These are phyloP conservation scores for Neurospora sp. DNA, from an alignment of 495 filamentous ascomycete species.

Conservation along the genomic window DNA sequence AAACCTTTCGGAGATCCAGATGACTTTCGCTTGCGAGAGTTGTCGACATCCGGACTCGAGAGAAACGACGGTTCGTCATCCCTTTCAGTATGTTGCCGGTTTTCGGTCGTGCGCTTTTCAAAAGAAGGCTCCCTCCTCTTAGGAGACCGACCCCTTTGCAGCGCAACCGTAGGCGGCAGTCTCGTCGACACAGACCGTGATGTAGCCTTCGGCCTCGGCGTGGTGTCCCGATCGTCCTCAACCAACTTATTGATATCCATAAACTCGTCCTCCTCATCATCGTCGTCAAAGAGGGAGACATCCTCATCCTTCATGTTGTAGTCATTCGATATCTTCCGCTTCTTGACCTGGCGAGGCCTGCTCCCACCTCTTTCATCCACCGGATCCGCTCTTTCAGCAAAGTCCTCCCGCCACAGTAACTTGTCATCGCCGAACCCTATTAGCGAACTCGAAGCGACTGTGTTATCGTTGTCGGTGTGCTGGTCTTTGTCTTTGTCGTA, in stretches of 20 bases:
- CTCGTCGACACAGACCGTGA: not conserved
- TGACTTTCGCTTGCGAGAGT: not conserved
- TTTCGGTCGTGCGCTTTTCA: not conserved
- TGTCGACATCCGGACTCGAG: not conserved
- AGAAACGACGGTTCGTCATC: not conserved
- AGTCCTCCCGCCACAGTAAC: conserved; percentile 51
- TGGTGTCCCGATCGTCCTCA: not conserved
- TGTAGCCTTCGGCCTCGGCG: not conserved
- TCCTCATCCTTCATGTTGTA: not conserved
- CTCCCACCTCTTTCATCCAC: not conserved
- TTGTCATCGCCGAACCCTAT: conserved; percentile 30
- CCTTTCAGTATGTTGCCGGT: not conserved
- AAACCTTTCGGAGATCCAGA: not conserved
- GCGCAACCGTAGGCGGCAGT: not conserved
- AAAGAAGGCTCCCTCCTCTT: not conserved
- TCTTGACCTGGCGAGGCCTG: not conserved
- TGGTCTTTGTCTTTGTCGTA: conserved; percentile 7
- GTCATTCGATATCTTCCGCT: conserved; percentile 55
- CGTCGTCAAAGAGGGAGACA: not conserved
- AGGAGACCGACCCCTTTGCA: not conserved
- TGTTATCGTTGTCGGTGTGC: not conserved
- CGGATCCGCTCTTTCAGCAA: conserved; percentile 25
- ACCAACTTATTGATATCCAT: conserved; percentile 24
- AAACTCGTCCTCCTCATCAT: conserved; percentile 21
- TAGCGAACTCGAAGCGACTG: conserved; percentile 31